Evolutionary conservation across 306 rosid species (phyloP).

Genomic region (Vigna unguiculata): DNA sequence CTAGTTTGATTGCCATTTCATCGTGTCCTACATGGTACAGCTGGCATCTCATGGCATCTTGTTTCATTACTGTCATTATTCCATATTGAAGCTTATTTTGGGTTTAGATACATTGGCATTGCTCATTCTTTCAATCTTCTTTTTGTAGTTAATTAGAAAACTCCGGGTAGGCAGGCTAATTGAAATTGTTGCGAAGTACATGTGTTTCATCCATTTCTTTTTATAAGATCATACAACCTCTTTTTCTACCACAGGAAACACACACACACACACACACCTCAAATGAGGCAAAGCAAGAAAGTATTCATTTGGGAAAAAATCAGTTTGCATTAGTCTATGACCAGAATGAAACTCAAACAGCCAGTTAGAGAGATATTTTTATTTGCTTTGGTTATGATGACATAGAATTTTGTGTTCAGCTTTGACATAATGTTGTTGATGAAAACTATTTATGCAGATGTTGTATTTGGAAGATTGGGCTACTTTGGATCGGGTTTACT

Average conservation of each 20-base stretch:
- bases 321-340: not conserved
- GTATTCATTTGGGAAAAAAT: not conserved
- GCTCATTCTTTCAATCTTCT: not conserved
- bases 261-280: not conserved
- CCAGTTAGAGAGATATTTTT: slow-evolving; percentile 11
- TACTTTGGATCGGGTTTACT: slow-evolving; percentile 74
- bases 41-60: slow-evolving; percentile 25
- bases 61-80: not conserved
- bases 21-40: not conserved
- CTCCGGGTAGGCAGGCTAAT: not conserved
- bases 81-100: not conserved
- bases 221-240: not conserved
- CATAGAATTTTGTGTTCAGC: slow-evolving; percentile 25
- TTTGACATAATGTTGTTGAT: slow-evolving; percentile 19
- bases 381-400: slow-evolving; percentile 20
- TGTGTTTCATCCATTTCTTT: slow-evolving; percentile 8
- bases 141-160: slow-evolving; percentile 28
- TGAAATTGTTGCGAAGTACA: slow-evolving; percentile 14
- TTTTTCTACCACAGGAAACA: not conserved
- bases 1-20: slow-evolving; percentile 13
- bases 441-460: slow-evolving; percentile 61
- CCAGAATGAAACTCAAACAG: not conserved
- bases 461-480: slow-evolving; percentile 82
- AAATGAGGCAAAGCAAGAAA: not conserved
- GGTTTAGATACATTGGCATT: slow-evolving; percentile 7